These are phyloP conservation scores for Exophiala alcalophila DNA, from an alignment of 2,329 filamentous ascomycete species.

Conservation along the genomic window DNA sequence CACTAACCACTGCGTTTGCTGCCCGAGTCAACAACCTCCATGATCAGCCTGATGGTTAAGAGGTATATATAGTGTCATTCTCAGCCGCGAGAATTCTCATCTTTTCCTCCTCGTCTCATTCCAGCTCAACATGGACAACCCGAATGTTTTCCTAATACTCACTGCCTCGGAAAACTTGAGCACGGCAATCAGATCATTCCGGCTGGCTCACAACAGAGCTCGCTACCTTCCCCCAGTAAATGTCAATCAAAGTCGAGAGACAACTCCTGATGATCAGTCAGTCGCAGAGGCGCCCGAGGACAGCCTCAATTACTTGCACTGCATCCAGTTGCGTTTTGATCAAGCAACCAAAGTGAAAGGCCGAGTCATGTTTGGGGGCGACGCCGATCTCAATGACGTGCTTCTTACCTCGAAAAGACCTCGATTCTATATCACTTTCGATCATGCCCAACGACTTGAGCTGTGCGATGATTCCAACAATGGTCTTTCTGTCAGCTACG, in stretches of 20 bases:
- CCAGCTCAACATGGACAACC: conserved; percentile 3
- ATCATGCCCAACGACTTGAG: conserved; percentile 6
- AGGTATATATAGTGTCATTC: too few relatives aligned
- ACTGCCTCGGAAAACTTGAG: neutral
- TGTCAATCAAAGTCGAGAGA: conserved; percentile 7
- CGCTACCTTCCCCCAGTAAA: conserved; percentile 1
- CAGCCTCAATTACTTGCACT: neutral
- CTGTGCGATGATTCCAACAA: conserved; percentile 13
- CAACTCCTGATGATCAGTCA: neutral
- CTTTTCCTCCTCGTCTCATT: neutral
- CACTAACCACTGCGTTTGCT: too few relatives aligned
- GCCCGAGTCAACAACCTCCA: too few relatives aligned
- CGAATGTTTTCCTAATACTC: conserved; percentile 6
- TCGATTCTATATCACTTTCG: conserved; percentile 17
- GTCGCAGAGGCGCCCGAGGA: neutral
- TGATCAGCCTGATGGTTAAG: neutral
- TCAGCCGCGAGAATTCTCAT: too few relatives aligned
- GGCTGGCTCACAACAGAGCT: conserved; percentile 7
- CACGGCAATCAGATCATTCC: conserved; percentile 1
- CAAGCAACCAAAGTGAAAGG: conserved; percentile 13
- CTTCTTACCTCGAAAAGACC: conserved; percentile 8
- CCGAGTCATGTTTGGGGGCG: conserved; percentile 11
- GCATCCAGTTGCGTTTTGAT: conserved; percentile 7
- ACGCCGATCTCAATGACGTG: conserved; percentile 4
- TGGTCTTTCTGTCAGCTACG: conserved; percentile 20